Evolutionary conservation across 768 basidiomycete species (phyloP).

Genomic region (Tulasnella sp.): DNA sequence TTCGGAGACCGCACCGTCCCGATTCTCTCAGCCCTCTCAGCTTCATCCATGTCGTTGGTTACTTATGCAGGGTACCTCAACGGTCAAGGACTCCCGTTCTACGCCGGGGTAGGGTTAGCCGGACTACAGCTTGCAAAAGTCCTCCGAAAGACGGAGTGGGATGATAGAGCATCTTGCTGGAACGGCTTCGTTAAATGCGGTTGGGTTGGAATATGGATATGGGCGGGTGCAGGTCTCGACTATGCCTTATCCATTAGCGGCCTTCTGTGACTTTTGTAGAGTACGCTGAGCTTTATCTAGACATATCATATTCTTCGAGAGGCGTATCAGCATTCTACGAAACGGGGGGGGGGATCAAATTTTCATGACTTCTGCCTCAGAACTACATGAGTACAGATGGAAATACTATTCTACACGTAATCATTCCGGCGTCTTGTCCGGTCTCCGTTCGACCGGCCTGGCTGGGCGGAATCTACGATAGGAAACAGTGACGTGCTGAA

Average conservation of each 20-base stretch:
- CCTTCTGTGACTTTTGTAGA: neutral
- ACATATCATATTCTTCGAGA: neutral
- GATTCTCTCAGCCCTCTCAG: constrained; percentile 70
- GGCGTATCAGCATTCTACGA: neutral
- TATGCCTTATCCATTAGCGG: constrained; percentile 43
- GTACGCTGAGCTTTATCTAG: neutral
- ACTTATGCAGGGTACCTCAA: constrained; percentile 78
- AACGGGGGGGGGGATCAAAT: neutral
- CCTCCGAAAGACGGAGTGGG: constrained; percentile 68
- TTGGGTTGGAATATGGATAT: constrained; percentile 83
- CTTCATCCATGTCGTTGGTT: constrained; percentile 67
- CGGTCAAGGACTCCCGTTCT: constrained; percentile 72
- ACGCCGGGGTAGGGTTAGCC: constrained; percentile 68
- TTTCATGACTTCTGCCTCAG: neutral
- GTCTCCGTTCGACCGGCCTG: neutral
- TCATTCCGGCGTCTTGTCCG: neutral
- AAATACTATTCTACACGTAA: neutral
- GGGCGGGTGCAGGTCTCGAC: constrained; percentile 74
- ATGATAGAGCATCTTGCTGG: constrained; percentile 80
- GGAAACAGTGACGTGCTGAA: neutral
- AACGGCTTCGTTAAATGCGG: constrained; percentile 83
- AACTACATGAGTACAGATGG: neutral
- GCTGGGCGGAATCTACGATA: neutral
- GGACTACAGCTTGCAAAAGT: constrained; percentile 74
- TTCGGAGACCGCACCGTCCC: constrained; percentile 75